Conservation (phyloP, 2,329 filamentous ascomycete species). For the Chalara sp. region DNA sequence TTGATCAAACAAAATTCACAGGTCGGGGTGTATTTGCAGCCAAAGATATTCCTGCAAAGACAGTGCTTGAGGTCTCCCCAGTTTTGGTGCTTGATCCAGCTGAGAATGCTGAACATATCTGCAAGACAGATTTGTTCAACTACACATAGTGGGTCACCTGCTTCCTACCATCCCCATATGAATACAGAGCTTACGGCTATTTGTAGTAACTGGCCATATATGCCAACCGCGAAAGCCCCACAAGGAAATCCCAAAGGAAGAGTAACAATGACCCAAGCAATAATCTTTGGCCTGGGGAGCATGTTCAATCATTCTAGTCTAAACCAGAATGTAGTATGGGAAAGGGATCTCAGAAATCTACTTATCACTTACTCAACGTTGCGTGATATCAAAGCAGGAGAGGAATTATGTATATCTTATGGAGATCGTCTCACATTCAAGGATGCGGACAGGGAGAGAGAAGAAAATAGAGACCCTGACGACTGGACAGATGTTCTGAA, state of each 20-base stretch:
- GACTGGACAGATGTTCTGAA: conserved; percentile 23
- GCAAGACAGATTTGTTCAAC: conserved; percentile 43
- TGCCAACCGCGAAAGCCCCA: conserved; percentile 17
- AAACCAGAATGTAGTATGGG: conserved; percentile 49
- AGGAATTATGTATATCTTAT: conserved; percentile 44
- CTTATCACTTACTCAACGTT: conserved; percentile 43
- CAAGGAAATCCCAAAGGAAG: conserved; percentile 9
- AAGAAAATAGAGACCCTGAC: conserved; percentile 11
- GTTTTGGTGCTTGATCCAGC: conserved; percentile 40
- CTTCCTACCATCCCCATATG: background rate
- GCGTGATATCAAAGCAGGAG: conserved; percentile 41
- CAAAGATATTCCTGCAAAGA: conserved; percentile 37
- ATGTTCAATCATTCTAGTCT: conserved; percentile 51
- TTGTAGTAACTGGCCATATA: conserved; percentile 26
- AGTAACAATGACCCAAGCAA: conserved; percentile 37
- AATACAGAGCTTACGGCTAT: background rate
- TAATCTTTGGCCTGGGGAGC: conserved; percentile 47
- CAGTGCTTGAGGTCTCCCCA: conserved; percentile 44
- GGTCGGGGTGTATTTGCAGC: conserved; percentile 47
- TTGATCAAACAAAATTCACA: conserved; percentile 18
- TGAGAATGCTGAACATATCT: conserved; percentile 42
- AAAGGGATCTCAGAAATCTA: conserved; percentile 36
- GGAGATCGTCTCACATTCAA: conserved; percentile 28
- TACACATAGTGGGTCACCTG: conserved; percentile 44
- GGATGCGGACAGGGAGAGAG: conserved; percentile 25